These are phyloP conservation scores for Pseudogymnoascus sp. DNA, from an alignment of 2,329 filamentous ascomycete species.

Conservation along the genomic window DNA sequence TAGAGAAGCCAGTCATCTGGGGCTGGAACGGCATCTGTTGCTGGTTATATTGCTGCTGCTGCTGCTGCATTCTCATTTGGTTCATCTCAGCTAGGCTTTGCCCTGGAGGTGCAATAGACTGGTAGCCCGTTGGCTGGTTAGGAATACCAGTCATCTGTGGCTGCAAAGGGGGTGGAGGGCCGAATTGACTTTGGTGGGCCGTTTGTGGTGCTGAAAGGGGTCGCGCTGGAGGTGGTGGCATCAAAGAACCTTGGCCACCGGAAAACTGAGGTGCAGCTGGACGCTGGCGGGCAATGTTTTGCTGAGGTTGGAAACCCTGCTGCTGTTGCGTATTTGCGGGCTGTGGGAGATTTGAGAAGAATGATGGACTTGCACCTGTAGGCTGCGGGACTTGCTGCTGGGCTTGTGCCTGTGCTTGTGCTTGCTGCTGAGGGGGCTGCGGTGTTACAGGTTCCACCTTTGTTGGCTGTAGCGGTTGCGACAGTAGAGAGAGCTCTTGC, in stretches of 20 bases:
- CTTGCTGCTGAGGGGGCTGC: conserved; percentile 26
- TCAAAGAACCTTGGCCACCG: conserved; percentile 53
- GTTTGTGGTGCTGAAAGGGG: conserved; percentile 84
- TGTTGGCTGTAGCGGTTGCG: conserved; percentile 49
- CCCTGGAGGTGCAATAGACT: conserved; percentile 59
- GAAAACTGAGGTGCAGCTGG: conserved; percentile 60
- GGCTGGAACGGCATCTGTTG: conserved; percentile 43
- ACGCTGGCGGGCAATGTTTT: conserved; percentile 53
- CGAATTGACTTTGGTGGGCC: conserved; percentile 64
- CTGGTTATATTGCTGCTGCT: conserved; percentile 36
- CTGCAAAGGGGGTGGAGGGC: conserved; percentile 60
- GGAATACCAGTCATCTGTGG: conserved; percentile 73
- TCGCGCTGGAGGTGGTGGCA: conserved; percentile 69
- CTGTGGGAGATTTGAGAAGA: conserved; percentile 45
- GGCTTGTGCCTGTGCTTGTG: conserved; percentile 29
- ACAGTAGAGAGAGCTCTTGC: conserved; percentile 58
- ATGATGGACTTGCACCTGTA: conserved; percentile 49
- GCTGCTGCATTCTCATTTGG: conserved; percentile 56
- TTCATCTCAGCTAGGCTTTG: conserved; percentile 69
- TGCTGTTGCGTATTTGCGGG: conserved; percentile 35
- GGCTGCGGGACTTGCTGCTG: conserved; percentile 32
- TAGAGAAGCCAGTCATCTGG: conserved; percentile 37
- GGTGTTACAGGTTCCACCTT: conserved; percentile 28
- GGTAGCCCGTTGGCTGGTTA: conserved; percentile 38
- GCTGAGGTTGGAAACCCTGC: conserved; percentile 23